Evolutionary conservation across 2,329 filamentous ascomycete genomes (phyloP).

Genomic region (Hawksworthiomyces lignivorus): DNA sequence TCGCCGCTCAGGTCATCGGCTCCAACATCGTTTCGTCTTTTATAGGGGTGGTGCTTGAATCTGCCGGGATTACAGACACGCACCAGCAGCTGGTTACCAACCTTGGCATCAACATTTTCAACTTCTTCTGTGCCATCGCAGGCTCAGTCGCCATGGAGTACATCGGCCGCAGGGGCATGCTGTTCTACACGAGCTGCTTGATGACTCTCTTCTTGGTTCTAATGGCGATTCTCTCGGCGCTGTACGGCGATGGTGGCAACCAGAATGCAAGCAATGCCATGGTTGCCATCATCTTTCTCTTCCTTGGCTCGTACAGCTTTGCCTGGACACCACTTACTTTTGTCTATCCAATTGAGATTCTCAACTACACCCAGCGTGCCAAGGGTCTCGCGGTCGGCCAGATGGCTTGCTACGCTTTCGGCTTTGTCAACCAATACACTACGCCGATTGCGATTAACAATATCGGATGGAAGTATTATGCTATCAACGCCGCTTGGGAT

Average conservation of each 20-base stretch:
- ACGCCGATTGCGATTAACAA: slow-evolving; percentile 22
- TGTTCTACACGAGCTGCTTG: neutral
- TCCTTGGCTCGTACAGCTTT: slow-evolving; percentile 3
- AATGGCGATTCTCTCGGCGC: neutral
- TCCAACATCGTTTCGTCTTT: slow-evolving; percentile 7
- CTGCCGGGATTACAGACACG: slow-evolving; percentile 4
- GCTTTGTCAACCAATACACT: slow-evolving; percentile 9
- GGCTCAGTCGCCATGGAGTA: neutral
- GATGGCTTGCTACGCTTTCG: slow-evolving; percentile 1
- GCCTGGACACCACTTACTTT: neutral
- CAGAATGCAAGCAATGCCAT: neutral
- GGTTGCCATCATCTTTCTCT: slow-evolving; percentile 4
- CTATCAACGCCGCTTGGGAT: slow-evolving; percentile 36
- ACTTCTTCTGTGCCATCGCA: slow-evolving; percentile 1
- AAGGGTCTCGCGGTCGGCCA: slow-evolving; percentile 8
- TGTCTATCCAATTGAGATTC: slow-evolving; percentile 7
- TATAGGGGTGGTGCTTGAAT: neutral
- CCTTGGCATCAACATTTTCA: slow-evolving; percentile 1
- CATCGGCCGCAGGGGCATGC: neutral
- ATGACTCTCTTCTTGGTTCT: neutral
- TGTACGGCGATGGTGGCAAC: slow-evolving; percentile 1
- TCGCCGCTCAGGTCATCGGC: slow-evolving; percentile 3
- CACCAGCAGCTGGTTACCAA: slow-evolving; percentile 3
- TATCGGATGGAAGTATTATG: slow-evolving; percentile 33
- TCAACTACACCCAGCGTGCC: slow-evolving; percentile 8